These are phyloP conservation scores for Calocybe indica DNA, from an alignment of 768 basidiomycete genomes.

Conservation along the genomic window DNA sequence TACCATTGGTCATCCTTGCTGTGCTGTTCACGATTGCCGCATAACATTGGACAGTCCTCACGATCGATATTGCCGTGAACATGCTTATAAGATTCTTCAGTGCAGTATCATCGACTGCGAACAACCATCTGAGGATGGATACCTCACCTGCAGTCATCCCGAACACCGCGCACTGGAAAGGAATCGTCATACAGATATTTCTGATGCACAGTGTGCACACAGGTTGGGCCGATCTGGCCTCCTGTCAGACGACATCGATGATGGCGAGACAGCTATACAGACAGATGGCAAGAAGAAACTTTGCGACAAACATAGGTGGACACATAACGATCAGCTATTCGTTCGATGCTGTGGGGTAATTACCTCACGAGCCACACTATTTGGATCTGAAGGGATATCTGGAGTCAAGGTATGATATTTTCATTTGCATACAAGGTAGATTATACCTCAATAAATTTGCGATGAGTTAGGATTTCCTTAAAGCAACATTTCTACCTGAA, in stretches of 20 bases:
- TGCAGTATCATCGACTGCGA: constrained; percentile 12
- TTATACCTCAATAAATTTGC: neutral
- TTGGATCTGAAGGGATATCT: constrained; percentile 22
- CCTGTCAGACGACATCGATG: constrained; percentile 13
- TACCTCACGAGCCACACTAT: constrained; percentile 22
- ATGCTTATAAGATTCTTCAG: constrained; percentile 4
- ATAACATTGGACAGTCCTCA: constrained; percentile 7
- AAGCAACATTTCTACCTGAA: constrained; percentile 15
- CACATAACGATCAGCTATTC: constrained; percentile 28
- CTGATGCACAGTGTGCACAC: constrained; percentile 19
- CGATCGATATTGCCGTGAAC: constrained; percentile 12
- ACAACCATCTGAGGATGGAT: neutral
- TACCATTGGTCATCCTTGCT: constrained; percentile 24
- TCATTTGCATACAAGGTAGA: neutral
- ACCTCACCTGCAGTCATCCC: constrained; percentile 12
- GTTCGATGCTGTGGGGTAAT: constrained; percentile 27
- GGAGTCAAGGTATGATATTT: constrained; percentile 17
- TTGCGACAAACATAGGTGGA: constrained; percentile 16
- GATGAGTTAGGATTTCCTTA: constrained; percentile 14
- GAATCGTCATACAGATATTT: constrained; percentile 17
- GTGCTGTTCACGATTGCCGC: constrained; percentile 21
- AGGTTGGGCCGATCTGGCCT: constrained; percentile 8
- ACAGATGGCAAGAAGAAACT: constrained; percentile 14
- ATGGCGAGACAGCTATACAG: constrained; percentile 9
- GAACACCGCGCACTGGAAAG: constrained; percentile 18